These are phyloP conservation scores for Hypomontagnella submonticulosa DNA, from an alignment of 495 filamentous ascomycete species.

Conservation along the genomic window DNA sequence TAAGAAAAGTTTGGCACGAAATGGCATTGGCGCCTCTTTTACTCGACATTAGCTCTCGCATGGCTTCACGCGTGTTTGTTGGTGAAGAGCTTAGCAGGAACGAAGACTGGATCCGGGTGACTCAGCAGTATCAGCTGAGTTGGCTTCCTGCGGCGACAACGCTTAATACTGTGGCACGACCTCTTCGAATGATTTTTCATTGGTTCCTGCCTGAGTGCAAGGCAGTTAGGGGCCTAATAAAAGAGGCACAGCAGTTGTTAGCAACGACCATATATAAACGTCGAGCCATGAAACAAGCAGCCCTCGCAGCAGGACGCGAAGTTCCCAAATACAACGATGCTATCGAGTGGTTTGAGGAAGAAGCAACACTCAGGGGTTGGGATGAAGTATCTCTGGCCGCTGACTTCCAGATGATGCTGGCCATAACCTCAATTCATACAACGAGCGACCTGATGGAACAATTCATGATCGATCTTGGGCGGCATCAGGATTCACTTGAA, in stretches of 20 bases:
- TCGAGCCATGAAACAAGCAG: conserved; percentile 33
- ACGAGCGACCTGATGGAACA: conserved; percentile 53
- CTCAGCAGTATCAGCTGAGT: conserved; percentile 52
- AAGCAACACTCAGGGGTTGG: conserved; percentile 36
- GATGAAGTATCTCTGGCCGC: conserved; percentile 41
- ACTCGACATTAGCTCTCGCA: conserved; percentile 52
- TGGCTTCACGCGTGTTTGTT: conserved; percentile 60
- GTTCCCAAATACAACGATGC: conserved; percentile 46
- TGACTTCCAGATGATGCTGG: conserved; percentile 45
- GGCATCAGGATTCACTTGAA: conserved; percentile 51
- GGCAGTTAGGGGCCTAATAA: conserved; percentile 31
- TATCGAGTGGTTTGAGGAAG: conserved; percentile 51
- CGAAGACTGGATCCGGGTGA: conserved; percentile 56
- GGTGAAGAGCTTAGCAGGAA: conserved; percentile 60
- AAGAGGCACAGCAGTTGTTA: conserved; percentile 42
- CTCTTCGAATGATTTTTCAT: conserved; percentile 48
- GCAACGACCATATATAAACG: conserved; percentile 46
- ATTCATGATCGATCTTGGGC: conserved; percentile 50
- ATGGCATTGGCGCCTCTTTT: conserved; percentile 28
- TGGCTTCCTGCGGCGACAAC: conserved; percentile 43
- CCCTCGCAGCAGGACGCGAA: conserved; percentile 14
- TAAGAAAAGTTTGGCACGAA: conserved; percentile 44
- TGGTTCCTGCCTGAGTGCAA: conserved; percentile 51
- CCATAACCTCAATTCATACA: conserved; percentile 50
- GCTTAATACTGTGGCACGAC: conserved; percentile 49